These are phyloP conservation scores for Orbilia javanica DNA, from an alignment of 2,329 filamentous ascomycete genomes.

Conservation along the genomic window DNA sequence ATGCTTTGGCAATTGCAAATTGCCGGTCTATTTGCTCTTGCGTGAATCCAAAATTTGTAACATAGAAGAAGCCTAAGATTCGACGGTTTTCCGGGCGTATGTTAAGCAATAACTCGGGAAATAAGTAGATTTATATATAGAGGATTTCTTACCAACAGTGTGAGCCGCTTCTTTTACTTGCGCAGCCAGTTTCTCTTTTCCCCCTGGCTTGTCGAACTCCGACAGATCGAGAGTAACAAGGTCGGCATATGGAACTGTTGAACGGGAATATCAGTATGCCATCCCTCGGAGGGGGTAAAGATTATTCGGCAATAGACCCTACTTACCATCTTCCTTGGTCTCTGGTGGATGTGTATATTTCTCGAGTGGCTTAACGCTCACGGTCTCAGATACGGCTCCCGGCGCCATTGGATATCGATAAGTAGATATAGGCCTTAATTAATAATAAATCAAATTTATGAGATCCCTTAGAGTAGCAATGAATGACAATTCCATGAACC, in stretches of 20 bases:
- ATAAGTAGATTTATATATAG: too few species aligned
- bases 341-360: constrained; percentile 68
- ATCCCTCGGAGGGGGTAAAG: neutral
- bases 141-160: constrained; percentile 63
- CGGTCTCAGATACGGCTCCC: constrained; percentile 6
- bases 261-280: neutral
- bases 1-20: constrained; percentile 73
- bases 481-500: neutral
- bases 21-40: constrained; percentile 74
- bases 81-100: too few species aligned
- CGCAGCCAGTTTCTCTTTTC: constrained; percentile 70
- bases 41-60: constrained; percentile 73
- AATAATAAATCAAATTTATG: neutral
- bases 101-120: too few species aligned
- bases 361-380: constrained; percentile 63
- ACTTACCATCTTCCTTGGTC: constrained; percentile 65
- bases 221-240: constrained; percentile 72
- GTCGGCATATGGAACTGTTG: constrained; percentile 69
- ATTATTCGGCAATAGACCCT: constrained; percentile 29
- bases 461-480: neutral
- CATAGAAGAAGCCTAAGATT: constrained; percentile 72
- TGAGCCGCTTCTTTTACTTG: constrained; percentile 71
- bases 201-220: constrained; percentile 70
- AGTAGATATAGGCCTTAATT: neutral
- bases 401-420: neutral